phyloP scores from a whole-genome alignment of 495 filamentous ascomycete genomes.

The Xylaria grammica region DNA sequence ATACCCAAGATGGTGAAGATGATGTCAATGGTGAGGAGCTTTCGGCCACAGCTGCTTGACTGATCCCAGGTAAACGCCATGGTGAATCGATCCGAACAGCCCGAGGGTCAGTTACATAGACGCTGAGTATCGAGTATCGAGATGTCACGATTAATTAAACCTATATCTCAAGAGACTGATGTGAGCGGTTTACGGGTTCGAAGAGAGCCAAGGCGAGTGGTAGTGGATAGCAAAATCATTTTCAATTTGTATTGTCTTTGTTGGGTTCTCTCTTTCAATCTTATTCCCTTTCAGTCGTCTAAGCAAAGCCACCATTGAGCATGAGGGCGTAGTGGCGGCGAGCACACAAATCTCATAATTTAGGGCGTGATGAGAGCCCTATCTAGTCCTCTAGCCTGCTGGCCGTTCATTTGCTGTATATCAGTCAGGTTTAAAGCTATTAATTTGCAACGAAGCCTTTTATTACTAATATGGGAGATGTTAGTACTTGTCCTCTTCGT shows the following conservation, averaged over 20 bases:
- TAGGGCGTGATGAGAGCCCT: too few species aligned
- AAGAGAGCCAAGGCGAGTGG: neutral
- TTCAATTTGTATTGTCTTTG: constrained; percentile 12
- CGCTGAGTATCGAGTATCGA: neutral
- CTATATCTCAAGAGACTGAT: neutral
- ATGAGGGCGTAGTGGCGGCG: neutral
- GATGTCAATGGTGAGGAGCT: neutral
- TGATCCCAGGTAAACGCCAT: neutral
- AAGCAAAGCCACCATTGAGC: constrained; percentile 11
- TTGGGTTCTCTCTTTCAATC: constrained; percentile 15
- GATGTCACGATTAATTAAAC: neutral
- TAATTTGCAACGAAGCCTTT: too few species aligned
- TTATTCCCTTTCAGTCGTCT: neutral
- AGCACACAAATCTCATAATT: neutral
- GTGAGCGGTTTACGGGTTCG: neutral
- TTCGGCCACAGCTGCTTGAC: neutral
- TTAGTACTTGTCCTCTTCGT: too few species aligned
- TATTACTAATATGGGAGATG: too few species aligned
- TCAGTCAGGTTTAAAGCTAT: too few species aligned
- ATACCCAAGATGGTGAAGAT: neutral
- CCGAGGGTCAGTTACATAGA: neutral
- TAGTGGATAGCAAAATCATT: neutral
- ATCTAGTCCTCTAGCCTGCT: too few species aligned
- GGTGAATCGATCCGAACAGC: neutral
- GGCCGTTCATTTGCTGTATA: too few species aligned